These are phyloP conservation scores for Xylariaceae sp. DNA, from an alignment of 2,329 filamentous ascomycete species.

Conservation along the genomic window DNA sequence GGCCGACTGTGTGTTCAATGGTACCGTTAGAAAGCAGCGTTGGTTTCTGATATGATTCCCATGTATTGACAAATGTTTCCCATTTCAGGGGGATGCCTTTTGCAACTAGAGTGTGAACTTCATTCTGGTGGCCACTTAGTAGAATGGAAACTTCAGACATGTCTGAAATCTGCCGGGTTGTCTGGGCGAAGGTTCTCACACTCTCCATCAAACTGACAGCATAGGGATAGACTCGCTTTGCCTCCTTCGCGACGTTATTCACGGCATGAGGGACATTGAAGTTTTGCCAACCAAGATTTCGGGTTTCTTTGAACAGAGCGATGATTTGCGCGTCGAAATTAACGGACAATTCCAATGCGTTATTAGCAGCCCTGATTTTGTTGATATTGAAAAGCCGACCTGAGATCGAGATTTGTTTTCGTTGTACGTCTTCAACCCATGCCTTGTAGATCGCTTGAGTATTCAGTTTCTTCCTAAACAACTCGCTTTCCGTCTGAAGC, in stretches of 20 bases:
- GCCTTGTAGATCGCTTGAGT: conserved; percentile 93
- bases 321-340: conserved; percentile 99
- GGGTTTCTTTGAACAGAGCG: conserved; percentile 96
- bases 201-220: conserved; percentile 99
- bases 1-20: conserved; percentile 61
- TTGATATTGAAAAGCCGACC: conserved; percentile 90
- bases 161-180: conserved; percentile 78
- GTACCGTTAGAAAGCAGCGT: conserved; percentile 62
- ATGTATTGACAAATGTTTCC: conserved; percentile 98
- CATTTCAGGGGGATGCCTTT: conserved; percentile 92
- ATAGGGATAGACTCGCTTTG: conserved; percentile 97
- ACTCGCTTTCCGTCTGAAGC: conserved; percentile 85
- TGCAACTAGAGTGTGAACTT: conserved; percentile 80
- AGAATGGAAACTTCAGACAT: conserved; percentile 90
- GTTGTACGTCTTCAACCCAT: conserved; percentile 89
- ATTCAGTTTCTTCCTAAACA: conserved; percentile 96
- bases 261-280: conserved; percentile 94
- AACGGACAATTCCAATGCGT: conserved; percentile 85
- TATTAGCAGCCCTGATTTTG: conserved; percentile 88
- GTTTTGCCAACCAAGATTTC: conserved; percentile 93
- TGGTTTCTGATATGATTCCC: conserved; percentile 81
- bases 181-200: conserved; percentile 91
- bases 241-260: conserved; percentile 95
- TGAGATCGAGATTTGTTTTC: conserved; percentile 88
- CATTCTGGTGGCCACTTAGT: conserved; percentile 88